Evolutionary conservation across 2,329 filamentous ascomycete species (phyloP).

Genomic region (Cladosporium sp.): DNA sequence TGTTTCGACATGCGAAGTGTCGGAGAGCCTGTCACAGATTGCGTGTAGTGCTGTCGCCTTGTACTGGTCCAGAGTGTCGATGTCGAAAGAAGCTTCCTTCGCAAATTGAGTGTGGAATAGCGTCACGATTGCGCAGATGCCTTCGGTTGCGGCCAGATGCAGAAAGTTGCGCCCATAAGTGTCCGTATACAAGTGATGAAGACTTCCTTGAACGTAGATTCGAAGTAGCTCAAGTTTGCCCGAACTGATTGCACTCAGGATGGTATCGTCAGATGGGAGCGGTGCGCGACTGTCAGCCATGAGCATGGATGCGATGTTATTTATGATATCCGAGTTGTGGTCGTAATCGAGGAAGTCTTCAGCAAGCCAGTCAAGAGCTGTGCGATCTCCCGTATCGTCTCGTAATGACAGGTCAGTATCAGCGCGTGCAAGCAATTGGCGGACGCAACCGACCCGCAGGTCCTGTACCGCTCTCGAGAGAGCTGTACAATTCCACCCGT

Average conservation of each 20-base stretch:
- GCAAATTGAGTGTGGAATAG: neutral
- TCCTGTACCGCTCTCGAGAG: neutral
- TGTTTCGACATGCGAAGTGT: neutral
- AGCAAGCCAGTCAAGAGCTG: neutral
- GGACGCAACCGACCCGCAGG: neutral
- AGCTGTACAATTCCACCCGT: neutral
- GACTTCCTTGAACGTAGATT: neutral
- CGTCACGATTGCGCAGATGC: neutral
- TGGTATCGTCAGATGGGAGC: neutral
- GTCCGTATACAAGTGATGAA: neutral
- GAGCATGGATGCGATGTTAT: neutral
- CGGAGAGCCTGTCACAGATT: neutral
- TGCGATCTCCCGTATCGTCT: neutral
- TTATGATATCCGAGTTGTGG: neutral
- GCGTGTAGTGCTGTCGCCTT: neutral
- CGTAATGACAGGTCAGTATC: neutral
- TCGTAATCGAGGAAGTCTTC: neutral
- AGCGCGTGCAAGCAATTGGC: neutral
- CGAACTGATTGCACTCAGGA: neutral
- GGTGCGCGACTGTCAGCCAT: neutral
- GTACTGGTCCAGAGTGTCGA: neutral
- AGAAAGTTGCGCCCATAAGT: neutral
- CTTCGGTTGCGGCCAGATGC: neutral
- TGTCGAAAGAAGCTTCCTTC: neutral
- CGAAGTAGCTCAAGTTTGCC: neutral